A percentile compares a stretch with the other conserved stretches of the same genome.
phyloP scores from a whole-genome alignment of 495 filamentous ascomycete genomes.

The Penicillium manginii region DNA sequence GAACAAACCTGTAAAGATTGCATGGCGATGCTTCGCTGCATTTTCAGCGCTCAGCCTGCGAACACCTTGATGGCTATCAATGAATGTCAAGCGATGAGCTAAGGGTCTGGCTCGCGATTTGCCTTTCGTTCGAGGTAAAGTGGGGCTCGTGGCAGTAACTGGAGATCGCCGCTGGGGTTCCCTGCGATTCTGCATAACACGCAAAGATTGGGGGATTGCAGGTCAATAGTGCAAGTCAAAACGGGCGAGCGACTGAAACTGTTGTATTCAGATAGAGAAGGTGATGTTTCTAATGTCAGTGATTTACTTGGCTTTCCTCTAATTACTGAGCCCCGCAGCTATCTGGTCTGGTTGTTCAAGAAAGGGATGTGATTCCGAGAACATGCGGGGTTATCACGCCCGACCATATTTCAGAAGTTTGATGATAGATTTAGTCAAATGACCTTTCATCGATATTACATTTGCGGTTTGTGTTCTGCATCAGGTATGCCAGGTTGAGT shows the following conservation, averaged over 20 bases:
- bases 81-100: constrained; percentile 13
- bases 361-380: constrained; percentile 12
- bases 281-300: neutral
- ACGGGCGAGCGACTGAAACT: neutral
- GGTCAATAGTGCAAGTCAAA: neutral
- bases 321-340: neutral
- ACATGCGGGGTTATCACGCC: constrained; percentile 2
- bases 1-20: constrained; percentile 22
- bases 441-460: no score
- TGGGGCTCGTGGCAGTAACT: neutral
- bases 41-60: constrained; percentile 21
- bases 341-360: neutral
- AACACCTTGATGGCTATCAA: constrained; percentile 42
- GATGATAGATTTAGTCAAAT: neutral
- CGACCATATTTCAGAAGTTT: neutral
- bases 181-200: constrained; percentile 1
- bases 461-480: no score
- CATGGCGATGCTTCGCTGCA: constrained; percentile 22
- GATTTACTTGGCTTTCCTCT: neutral
- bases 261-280: neutral
- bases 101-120: neutral
- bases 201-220: neutral
- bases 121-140: neutral
- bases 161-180: neutral
- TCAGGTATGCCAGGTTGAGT: no score